These are phyloP conservation scores for Pythium periplocum DNA, from an alignment of 352 stramenopile genomes.

Conservation along the genomic window DNA sequence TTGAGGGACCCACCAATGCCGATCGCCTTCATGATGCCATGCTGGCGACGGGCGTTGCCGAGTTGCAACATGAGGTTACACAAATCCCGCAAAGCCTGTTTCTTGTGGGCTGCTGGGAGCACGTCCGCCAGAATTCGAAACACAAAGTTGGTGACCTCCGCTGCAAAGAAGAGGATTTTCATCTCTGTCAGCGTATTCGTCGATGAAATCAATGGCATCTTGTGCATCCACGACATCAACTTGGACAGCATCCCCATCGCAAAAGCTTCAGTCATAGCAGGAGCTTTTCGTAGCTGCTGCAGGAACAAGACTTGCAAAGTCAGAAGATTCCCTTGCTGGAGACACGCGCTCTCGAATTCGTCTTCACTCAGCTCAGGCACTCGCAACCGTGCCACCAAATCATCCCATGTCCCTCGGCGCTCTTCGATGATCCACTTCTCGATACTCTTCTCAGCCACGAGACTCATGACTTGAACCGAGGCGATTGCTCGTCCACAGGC, in stretches of 20 bases:
- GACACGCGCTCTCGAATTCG: slow-evolving; percentile 69
- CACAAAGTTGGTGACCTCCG: slow-evolving; percentile 72
- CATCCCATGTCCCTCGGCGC: slow-evolving; percentile 52
- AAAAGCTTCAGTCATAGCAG: slow-evolving; percentile 61
- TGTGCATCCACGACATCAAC: slow-evolving; percentile 70
- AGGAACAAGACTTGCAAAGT: slow-evolving; percentile 77
- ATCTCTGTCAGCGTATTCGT: slow-evolving; percentile 63
- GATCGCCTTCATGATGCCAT: slow-evolving; percentile 84
- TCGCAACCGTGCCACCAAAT: slow-evolving; percentile 48
- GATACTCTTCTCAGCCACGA: slow-evolving; percentile 76
- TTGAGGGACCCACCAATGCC: slow-evolving; percentile 69
- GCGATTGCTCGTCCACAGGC: slow-evolving; percentile 72
- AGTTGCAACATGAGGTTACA: slow-evolving; percentile 55
- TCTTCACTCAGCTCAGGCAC: slow-evolving; percentile 78
- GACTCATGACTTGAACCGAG: slow-evolving; percentile 79
- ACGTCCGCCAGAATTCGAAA: slow-evolving; percentile 49
- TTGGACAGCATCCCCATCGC: slow-evolving; percentile 65
- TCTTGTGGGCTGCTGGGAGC: slow-evolving; percentile 56
- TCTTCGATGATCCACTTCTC: slow-evolving; percentile 85
- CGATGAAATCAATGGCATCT: slow-evolving; percentile 30
- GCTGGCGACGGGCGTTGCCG: slow-evolving; percentile 65
- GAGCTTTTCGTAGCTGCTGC: slow-evolving; percentile 58
- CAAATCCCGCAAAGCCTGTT: slow-evolving; percentile 72
- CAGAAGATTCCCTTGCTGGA: slow-evolving; percentile 69
- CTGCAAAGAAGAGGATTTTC: slow-evolving; percentile 78